Evolutionary conservation across 1,139 yeast species (phyloP), one percentile per base, ranked within the genome.

Genomic region (Maudiozyma humilis): DNA sequence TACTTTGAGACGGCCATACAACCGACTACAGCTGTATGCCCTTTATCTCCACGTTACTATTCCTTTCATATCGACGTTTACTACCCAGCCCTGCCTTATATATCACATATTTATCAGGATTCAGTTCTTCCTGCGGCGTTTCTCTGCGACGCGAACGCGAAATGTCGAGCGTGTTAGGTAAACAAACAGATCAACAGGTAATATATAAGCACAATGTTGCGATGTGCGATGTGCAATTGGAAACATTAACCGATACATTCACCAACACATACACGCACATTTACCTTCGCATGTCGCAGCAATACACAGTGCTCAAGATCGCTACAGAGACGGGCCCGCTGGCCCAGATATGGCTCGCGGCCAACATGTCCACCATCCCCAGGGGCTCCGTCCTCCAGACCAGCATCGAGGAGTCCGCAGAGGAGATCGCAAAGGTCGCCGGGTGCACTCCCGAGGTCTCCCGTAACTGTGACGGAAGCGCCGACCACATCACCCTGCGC

Each of bases 261-360:
- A 66, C 41, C 52, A 66, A 47, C 69, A 64, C 27, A 46, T 66
- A 13, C 63, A 56, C 6, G 58, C 59, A 38, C 59, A 57, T 2
- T 33, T 44, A 6, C 29, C 36, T 7, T 44, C 36, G 13, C 47
- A 39, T 7, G 42, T 46, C 3, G 47, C 48, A 42, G 32, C 42
- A 39, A 41, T 54, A 5, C 13, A 23, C 12, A 2, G 23, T 35
- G 38, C 27, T 35, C 18, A 35, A 18, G 23, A 15, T 35, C 12
- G 23, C 62, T 8, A 53, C 83, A 7, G 79, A 76, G 49, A 82
- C 81, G 59, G 93, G 95, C 2, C 95, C 95, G 1, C 68, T 88
- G 54, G 95, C 95, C 4, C 84, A 82, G 53, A 91, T 87, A 14
- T 89, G 96, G 96, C 72, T 89, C 44, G 96, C 96, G 2, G 91